Evolutionary conservation across 2,329 filamentous ascomycete species (phyloP).

Genomic region (Sporothrix inflata): DNA sequence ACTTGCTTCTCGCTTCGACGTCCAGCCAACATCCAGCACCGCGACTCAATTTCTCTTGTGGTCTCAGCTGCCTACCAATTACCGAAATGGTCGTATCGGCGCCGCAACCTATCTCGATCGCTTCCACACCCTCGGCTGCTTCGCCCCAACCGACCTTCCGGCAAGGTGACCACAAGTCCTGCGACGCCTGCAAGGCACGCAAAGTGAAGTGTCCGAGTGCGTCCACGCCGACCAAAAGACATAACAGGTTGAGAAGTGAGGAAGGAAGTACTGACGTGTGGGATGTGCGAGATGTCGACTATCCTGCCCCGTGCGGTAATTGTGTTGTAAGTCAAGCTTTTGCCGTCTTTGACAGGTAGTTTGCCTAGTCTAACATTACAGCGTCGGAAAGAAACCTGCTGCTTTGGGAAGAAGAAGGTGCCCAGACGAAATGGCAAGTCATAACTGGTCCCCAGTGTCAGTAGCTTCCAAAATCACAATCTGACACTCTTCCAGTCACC

Average conservation of each 20-base stretch:
- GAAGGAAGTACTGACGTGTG: no score
- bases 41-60: not conserved
- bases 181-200: constrained; percentile 46
- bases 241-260: no score
- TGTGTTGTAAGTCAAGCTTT: constrained; percentile 27
- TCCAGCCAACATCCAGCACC: no score
- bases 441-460: no score
- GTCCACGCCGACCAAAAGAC: constrained; percentile 21
- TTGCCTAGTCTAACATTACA: no score
- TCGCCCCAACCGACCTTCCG: constrained; percentile 19
- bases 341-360: no score
- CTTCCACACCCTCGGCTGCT: not conserved
- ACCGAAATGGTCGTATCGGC: constrained; percentile 2
- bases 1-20: not conserved
- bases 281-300: constrained; percentile 32
- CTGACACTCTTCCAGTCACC: constrained; percentile 8
- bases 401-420: constrained; percentile 31
- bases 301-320: constrained; percentile 29
- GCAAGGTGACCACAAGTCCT: constrained; percentile 39
- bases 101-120: not conserved
- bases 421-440: constrained; percentile 30
- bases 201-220: constrained; percentile 48
- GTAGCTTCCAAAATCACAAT: no score
- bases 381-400: no score
- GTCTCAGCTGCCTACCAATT: not conserved